phyloP scores from a whole-genome alignment of 306 rosid genomes.

The Prosopis cineraria region DNA sequence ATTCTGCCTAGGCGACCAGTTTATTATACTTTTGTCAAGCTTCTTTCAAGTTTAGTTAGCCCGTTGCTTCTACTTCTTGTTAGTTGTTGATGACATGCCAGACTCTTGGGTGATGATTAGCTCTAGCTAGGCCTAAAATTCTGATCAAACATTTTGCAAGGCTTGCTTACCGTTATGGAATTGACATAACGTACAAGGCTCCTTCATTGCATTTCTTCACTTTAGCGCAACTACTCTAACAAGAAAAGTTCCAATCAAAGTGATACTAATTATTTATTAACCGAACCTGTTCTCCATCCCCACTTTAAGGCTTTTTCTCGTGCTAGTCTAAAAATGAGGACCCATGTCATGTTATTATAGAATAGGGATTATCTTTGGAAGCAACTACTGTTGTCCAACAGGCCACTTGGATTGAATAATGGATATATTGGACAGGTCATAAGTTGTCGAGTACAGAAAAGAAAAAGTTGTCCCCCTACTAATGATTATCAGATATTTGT shows the following conservation, averaged over 20 bases:
- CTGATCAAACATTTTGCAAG: constrained; percentile 1
- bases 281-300: constrained; percentile 6
- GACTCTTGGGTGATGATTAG: background rate
- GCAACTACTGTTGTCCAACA: constrained; percentile 35
- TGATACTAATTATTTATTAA: background rate
- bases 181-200: constrained; percentile 31
- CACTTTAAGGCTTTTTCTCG: constrained; percentile 27
- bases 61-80: too few species aligned
- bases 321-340: background rate
- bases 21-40: too few species aligned
- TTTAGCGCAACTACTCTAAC: background rate
- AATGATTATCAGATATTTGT: background rate
- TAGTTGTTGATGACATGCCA: background rate
- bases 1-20: too few species aligned
- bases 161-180: constrained; percentile 19
- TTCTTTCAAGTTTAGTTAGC: too few species aligned
- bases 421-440: background rate
- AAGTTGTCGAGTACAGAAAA: background rate
- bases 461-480: background rate
- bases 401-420: background rate
- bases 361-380: background rate
- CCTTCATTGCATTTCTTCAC: constrained; percentile 20
- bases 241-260: constrained; percentile 1
- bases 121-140: constrained; percentile 7
- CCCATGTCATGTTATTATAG: constrained; percentile 20